A percentile compares a stretch with the other conserved stretches of the same genome.
phyloP scores from a whole-genome alignment of 129 eudicot genomes.

The Sambucus nigra region DNA sequence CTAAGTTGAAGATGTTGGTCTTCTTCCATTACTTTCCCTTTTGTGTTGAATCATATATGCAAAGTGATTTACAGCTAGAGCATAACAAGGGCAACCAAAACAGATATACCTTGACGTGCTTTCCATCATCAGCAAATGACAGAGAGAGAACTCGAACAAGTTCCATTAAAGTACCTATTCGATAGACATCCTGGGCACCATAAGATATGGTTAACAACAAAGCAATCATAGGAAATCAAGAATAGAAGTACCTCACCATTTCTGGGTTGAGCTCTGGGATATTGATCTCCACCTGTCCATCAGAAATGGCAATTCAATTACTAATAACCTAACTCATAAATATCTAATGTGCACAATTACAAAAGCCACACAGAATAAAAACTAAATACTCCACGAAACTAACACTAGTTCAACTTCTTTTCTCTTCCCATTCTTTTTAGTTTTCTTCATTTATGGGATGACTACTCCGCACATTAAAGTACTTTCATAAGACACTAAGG shows the following conservation, averaged over 20 bases:
- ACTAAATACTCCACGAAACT: too few species aligned
- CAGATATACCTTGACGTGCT: slow-evolving; percentile 67
- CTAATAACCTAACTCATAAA: neutral
- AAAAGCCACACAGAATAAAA: too few species aligned
- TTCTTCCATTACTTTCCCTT: too few species aligned
- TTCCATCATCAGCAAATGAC: slow-evolving; percentile 98
- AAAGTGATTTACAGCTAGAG: slow-evolving; percentile 2
- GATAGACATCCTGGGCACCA: slow-evolving; percentile 85
- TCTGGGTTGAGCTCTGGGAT: slow-evolving; percentile 95
- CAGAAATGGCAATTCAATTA: slow-evolving; percentile 3
- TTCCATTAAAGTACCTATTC: slow-evolving; percentile 97
- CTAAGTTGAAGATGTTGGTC: too few species aligned
- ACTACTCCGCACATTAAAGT: too few species aligned
- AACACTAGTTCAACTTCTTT: too few species aligned
- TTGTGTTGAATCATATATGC: neutral
- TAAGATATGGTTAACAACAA: slow-evolving; percentile 18
- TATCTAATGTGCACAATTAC: neutral
- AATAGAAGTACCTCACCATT: slow-evolving; percentile 45
- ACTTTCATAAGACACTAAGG: too few species aligned
- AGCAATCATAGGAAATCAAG: slow-evolving; percentile 5
- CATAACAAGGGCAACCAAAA: slow-evolving; percentile 2
- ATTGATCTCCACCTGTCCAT: slow-evolving; percentile 75
- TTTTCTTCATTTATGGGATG: too few species aligned
- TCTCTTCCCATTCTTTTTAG: too few species aligned
- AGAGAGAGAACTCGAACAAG: slow-evolving; percentile 86